Conservation (phyloP, 73 alveolate species). For the Durusdinium trenchii region DNA sequence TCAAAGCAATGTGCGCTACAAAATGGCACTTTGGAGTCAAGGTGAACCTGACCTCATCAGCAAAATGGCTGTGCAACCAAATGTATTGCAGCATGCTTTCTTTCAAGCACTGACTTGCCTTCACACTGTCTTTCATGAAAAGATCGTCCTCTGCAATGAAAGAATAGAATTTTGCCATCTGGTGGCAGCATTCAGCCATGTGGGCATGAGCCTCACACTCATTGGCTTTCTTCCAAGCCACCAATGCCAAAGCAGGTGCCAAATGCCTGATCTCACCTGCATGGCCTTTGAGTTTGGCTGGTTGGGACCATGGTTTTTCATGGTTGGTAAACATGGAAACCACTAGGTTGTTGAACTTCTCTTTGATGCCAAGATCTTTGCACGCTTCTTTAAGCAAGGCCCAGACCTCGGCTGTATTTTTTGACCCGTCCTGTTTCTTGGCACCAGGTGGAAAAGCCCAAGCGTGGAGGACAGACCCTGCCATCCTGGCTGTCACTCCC, state of each 20-base stretch:
- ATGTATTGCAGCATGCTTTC: neutral
- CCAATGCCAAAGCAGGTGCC: slow-evolving; percentile 8
- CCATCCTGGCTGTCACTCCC: slow-evolving; percentile 55
- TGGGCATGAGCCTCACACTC: neutral
- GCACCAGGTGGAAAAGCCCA: neutral
- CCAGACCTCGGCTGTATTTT: neutral
- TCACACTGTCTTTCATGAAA: neutral
- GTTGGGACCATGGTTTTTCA: neutral
- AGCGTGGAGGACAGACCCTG: neutral
- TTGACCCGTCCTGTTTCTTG: neutral
- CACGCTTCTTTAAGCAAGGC: slow-evolving; percentile 19
- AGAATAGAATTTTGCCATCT: neutral
- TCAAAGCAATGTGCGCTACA: neutral
- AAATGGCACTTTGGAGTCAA: slow-evolving; percentile 37
- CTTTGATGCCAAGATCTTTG: neutral
- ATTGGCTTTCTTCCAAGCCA: slow-evolving; percentile 33
- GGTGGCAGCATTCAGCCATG: slow-evolving; percentile 29
- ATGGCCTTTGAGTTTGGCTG: slow-evolving; percentile 10
- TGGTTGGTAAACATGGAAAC: neutral
- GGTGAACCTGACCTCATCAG: neutral
- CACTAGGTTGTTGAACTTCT: neutral
- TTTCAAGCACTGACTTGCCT: neutral
- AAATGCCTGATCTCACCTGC: slow-evolving; percentile 43
- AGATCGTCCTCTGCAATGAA: neutral
- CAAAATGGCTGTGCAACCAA: neutral